Base-by-base conservation (phyloP, 2,329 filamentous ascomycete species). In the Daldinia sp. region DNA sequence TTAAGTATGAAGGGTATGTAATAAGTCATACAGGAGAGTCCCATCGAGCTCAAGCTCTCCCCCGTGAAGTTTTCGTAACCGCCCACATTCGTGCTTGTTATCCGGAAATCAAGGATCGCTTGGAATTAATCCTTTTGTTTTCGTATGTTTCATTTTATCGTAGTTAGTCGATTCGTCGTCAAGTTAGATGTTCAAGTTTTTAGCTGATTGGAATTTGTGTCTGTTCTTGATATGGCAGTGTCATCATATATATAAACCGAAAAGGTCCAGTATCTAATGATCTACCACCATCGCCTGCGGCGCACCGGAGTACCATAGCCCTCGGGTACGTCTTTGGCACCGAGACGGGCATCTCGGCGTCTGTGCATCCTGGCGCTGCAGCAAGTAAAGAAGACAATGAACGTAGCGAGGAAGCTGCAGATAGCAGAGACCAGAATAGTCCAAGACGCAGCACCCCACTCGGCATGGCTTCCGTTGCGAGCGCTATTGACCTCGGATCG, bases 351-450 rank as follows among this genome's bases (percentile, higher is more conserved):
- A 68, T 75, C 75, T 64, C 77, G 76, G 37, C 75, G 73, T 62
- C 76, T 75, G 68, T 78, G 77, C 68, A 78, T 45, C n/a, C 84
- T 77, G 7, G 80, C 78, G 56, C 81, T 81, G 77, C 83, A 88
- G 81, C 87, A 90, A 5, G 85, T 86, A 68, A 89, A 78, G 69
- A 90, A 83, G 58, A 90, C 81, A 50, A 89, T 68, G 54, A 87
- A 64, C 17, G 83, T 82, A 7, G 81, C 87, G 23, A 88, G 60
- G 53, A 89, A 80, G 17, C 82, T 77, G 68, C 81, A 79, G 61
- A 88, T 77, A 64, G 84, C 85, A 1, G 83, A 82, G 6, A 77
- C 86, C 11, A 90, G 78, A 1, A 85, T 75, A 8, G 85, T 84
- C 87, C 87, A 90, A 39, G 87, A 81, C 13, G 79, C 87, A 2